Evolutionary conservation across 2,329 filamentous ascomycete genomes (phyloP), one percentile per base, ranked within the genome.

Genomic region (Pseudocercospora pini-densiflorae): DNA sequence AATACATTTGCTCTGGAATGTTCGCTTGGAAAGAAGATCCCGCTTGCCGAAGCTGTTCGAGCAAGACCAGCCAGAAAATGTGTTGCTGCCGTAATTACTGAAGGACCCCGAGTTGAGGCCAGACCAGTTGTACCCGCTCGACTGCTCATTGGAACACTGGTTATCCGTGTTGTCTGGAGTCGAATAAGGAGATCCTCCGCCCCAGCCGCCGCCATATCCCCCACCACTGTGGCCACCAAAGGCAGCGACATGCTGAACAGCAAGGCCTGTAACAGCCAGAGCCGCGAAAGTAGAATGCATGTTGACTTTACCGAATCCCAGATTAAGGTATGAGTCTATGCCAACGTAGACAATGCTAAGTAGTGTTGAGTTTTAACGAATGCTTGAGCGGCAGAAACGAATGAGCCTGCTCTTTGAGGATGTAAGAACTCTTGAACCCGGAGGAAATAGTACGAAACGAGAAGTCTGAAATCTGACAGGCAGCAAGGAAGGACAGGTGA

Each of bases 121-220:
- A 27, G 80, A 79, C 87, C 91, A 97, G 83, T 90, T 82, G 79
- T 91, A 95, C 59, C 93, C 93, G 23, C 75, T 71, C 69, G 85
- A 80, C 82, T 96, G 92, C 71, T 88, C 79, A n/a, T 85, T 78
- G 65, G 86, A 88, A 81, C 94, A 97, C 74, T 90, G 81, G 83
- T 95, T 95, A 83, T 92, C 82, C 75, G 86, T 88, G 85, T 92
- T 93, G 66, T 82, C 81, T 12, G 93, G 92, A 78, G 85, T 90
- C 58, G 83, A 83, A 84, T 89, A 96, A 67, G 83, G 79, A 57
- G 79, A 74, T 63, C 83, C 82, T 69, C 83, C 79, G 65, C 81
- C 79, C 68, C 79, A 77, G 84, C 86, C 67, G 45, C 53, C 29
- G 12, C 64, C 62, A 57, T 66, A 62, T 12, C 47, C 59, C 33